Base-by-base conservation (phyloP, 1,284 basidiomycete species). In the Cystobasidiaceae sp. region DNA sequence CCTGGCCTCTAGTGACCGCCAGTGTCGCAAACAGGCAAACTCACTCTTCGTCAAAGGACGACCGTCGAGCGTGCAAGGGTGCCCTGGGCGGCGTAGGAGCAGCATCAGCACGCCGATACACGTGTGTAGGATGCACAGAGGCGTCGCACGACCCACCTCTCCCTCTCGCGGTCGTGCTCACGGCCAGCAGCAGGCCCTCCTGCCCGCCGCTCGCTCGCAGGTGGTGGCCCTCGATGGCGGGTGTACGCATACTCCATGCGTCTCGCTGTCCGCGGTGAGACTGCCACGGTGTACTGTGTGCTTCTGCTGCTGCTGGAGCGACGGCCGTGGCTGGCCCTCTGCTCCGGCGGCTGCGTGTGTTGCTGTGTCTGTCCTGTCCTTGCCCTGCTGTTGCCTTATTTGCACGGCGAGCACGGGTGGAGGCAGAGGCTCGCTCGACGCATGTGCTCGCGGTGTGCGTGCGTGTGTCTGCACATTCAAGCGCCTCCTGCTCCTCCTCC, bases 161-260 rank as follows among this genome's bases (percentile, higher is more conserved):
- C 45, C 13, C 45, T 46, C 15, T 56, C 54, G 21, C 54, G 41
- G 23, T 56, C 51, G 27, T 21, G 32, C 51, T 55, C 27, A n/a
- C 51, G 21, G n/a, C 19, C 6, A 23, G 54, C 25, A 56, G 39
- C 23, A 44, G 21, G 25, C 21, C 19, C 13, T n/a, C 17, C 27
- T 23, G 50, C 37, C 2, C 15, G 32, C 27, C 33, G 50, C 50
- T 52, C 50, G 50, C 41, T 37, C 41, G 54, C 54, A 21, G 33
- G 19, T 21, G 60, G 52, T 34, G 48, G 62, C 37, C 55, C 58
- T 58, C 55, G 44, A 32, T 65, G 34, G 46, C 46, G 28, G 33
- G 39, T 27, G 30, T 48, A 39, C 13, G 55, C 55, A 59, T 59
- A 30, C 7, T 58, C 49, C 49, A 52, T 57, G 55, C 55, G 55